phyloP scores from a whole-genome alignment of 768 basidiomycete species.

The Leccinellum luteum region DNA sequence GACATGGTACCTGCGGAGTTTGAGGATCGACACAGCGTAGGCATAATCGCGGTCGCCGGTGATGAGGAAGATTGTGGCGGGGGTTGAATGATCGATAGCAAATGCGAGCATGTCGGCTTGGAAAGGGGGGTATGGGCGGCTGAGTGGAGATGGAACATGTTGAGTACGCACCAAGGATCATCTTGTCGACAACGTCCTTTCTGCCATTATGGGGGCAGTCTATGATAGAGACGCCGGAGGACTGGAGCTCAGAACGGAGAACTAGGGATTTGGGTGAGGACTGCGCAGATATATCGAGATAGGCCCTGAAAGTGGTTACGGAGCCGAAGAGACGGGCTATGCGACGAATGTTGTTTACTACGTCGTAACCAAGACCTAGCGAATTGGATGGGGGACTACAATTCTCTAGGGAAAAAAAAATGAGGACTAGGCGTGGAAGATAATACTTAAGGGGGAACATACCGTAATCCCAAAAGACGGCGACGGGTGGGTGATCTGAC shows the following conservation, averaged over 20 bases:
- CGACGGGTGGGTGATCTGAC: constrained; percentile 38
- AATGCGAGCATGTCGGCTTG: constrained; percentile 66
- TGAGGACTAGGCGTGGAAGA: neutral
- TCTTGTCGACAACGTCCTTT: constrained; percentile 44
- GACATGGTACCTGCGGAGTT: constrained; percentile 51
- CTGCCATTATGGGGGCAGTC: constrained; percentile 34
- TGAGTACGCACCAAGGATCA: constrained; percentile 40
- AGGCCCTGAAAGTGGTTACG: constrained; percentile 51
- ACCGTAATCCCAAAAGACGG: constrained; percentile 43
- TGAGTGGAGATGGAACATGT: neutral
- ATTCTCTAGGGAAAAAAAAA: constrained; percentile 24
- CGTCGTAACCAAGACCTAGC: constrained; percentile 37
- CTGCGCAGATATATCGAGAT: constrained; percentile 46
- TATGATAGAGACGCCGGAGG: constrained; percentile 42
- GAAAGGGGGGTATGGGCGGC: neutral
- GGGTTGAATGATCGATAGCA: constrained; percentile 57
- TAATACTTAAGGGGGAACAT: neutral
- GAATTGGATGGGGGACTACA: constrained; percentile 31
- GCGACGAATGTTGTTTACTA: constrained; percentile 42
- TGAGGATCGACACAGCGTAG: constrained; percentile 58
- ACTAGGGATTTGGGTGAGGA: constrained; percentile 28
- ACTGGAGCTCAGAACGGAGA: constrained; percentile 42
- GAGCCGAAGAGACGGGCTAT: constrained; percentile 47
- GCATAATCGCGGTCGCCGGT: constrained; percentile 67
- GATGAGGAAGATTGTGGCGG: constrained; percentile 58